Conservation (phyloP, 345 rosid genomes). For the Citrus australasica region DNA sequence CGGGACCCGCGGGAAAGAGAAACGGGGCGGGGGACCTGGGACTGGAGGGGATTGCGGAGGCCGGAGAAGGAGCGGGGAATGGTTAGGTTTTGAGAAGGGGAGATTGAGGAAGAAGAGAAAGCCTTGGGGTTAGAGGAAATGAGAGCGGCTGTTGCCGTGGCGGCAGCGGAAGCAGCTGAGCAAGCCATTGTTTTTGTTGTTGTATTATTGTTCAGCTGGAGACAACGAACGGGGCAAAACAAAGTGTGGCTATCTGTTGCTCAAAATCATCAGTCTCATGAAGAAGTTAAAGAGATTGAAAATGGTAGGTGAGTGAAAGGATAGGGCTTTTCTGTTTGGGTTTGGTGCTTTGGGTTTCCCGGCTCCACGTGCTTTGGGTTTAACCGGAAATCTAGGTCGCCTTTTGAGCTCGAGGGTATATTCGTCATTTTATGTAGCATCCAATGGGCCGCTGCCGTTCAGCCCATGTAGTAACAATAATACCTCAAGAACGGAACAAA, state of each 20-base stretch:
- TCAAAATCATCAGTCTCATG: neutral
- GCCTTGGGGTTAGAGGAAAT: conserved; percentile 46
- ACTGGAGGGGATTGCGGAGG: conserved; percentile 38
- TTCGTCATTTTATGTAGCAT: neutral
- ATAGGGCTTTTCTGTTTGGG: neutral
- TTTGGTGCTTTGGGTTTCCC: neutral
- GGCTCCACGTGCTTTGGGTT: conserved; percentile 10
- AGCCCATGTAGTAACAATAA: no score
- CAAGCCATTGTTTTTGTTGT: conserved; percentile 47
- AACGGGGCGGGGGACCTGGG: conserved; percentile 40
- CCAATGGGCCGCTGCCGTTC: no score
- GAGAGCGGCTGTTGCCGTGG: conserved; percentile 32
- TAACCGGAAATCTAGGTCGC: neutral
- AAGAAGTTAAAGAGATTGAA: neutral
- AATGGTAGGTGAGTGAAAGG: neutral
- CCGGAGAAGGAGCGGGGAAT: conserved; percentile 44
- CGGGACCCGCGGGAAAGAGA: conserved; percentile 35
- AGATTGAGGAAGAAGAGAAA: conserved; percentile 30
- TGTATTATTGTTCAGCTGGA: neutral
- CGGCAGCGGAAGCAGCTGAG: conserved; percentile 55
- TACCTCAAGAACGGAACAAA: neutral
- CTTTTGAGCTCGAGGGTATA: neutral
- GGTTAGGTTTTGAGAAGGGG: conserved; percentile 38
- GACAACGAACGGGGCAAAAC: neutral
- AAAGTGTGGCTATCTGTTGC: neutral